These are phyloP conservation scores for Avena insularis DNA, from an alignment of 176 grass and related monocot species.

Conservation along the genomic window DNA sequence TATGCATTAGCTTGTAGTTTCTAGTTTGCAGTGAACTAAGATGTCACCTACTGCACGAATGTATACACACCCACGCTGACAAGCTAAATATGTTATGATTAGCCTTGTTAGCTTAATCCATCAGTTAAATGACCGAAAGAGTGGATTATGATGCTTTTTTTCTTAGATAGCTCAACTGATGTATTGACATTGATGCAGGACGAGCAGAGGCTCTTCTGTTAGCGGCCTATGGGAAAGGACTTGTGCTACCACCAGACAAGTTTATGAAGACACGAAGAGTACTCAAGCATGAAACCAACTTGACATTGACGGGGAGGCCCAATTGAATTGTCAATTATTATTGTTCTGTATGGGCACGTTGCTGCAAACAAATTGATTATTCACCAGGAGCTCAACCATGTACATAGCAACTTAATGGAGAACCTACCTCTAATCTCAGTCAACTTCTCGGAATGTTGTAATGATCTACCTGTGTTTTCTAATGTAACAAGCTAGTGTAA, in stretches of 20 bases:
- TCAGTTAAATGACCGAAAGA: not conserved
- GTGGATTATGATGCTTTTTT: not conserved
- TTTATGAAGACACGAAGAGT: slow-evolving; percentile 32
- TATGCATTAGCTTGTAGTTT: not conserved
- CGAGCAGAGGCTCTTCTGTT: slow-evolving; percentile 95
- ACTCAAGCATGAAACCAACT: not conserved
- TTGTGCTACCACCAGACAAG: slow-evolving; percentile 51
- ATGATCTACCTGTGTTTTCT: not conserved
- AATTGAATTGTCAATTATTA: slow-evolving; percentile 28
- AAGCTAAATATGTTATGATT: slow-evolving; percentile 5
- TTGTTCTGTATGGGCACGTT: not conserved
- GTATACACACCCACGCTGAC: not conserved
- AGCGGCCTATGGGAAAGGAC: slow-evolving; percentile 84
- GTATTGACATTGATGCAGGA: slow-evolving; percentile 47
- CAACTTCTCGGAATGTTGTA: not conserved
- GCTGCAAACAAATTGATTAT: slow-evolving; percentile 18
- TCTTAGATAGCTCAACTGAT: slow-evolving; percentile 17
- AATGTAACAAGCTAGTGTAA: slow-evolving; percentile 26
- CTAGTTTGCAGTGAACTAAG: not conserved
- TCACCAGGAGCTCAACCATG: not conserved
- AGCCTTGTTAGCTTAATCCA: slow-evolving; percentile 28
- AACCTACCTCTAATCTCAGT: slow-evolving; percentile 3
- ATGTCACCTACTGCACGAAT: not conserved
- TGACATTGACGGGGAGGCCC: not conserved
- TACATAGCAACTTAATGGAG: slow-evolving; percentile 21